Conservation (phyloP, 176 grass and related monocot species). For the Triticum turgidum region DNA sequence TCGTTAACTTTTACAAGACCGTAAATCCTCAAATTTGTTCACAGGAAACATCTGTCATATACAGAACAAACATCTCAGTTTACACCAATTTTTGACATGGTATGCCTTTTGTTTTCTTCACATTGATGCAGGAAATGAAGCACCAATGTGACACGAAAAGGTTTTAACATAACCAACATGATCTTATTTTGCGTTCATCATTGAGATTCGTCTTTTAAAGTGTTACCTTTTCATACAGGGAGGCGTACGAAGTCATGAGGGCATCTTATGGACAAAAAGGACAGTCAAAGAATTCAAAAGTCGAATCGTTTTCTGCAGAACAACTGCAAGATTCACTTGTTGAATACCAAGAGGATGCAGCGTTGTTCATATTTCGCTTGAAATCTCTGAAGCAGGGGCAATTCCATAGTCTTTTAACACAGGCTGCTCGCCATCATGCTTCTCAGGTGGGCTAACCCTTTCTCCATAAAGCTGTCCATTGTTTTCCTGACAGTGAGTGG, state of each 20-base stretch:
- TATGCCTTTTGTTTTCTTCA: conserved; percentile 23
- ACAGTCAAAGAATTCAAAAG: conserved; percentile 51
- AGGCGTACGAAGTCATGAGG: conserved; percentile 70
- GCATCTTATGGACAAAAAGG: conserved; percentile 65
- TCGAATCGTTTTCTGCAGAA: conserved; percentile 50
- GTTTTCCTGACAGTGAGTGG: conserved; percentile 7
- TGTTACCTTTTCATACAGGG: conserved; percentile 41
- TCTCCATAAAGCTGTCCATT: conserved; percentile 12
- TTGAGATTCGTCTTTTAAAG: background rate
- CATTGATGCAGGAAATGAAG: conserved; percentile 82
- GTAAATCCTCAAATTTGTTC: background rate
- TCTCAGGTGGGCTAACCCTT: conserved; percentile 57
- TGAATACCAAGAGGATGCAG: conserved; percentile 76
- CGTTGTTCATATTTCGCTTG: conserved; percentile 78
- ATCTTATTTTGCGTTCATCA: background rate
- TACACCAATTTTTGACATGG: conserved; percentile 19
- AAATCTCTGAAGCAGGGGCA: conserved; percentile 97
- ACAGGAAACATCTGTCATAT: background rate
- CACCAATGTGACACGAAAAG: conserved; percentile 81
- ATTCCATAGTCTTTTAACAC: conserved; percentile 80
- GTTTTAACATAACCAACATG: conserved; percentile 34
- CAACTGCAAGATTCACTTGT: conserved; percentile 55
- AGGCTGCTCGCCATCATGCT: conserved; percentile 89
- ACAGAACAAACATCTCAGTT: background rate
- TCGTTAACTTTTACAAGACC: conserved; percentile 11